phyloP scores from a whole-genome alignment of 495 filamentous ascomycete genomes.

The Neurospora tetrasperma region DNA sequence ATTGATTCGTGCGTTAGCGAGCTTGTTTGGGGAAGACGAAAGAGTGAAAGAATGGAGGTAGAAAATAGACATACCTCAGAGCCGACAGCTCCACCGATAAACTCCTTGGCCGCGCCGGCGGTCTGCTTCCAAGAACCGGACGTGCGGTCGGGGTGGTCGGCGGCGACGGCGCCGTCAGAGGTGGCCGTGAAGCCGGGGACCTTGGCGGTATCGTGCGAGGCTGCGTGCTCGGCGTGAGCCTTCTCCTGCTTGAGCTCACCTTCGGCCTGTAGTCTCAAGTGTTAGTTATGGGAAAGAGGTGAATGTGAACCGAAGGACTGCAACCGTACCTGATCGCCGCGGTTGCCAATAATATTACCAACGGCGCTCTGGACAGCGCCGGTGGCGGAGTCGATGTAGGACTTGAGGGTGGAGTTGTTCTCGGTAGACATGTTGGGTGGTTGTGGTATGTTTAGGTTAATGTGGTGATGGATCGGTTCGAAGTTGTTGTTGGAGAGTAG shows the following conservation, averaged over 20 bases:
- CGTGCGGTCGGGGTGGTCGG: conserved; percentile 62
- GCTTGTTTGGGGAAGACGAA: neutral
- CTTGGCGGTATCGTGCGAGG: conserved; percentile 63
- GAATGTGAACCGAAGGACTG: neutral
- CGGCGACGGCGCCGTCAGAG: conserved; percentile 57
- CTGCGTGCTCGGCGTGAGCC: conserved; percentile 52
- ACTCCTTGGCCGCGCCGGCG: conserved; percentile 74
- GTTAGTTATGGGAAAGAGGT: neutral
- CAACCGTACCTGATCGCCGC: conserved; percentile 40
- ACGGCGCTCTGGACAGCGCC: conserved; percentile 62
- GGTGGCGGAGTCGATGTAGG: conserved; percentile 68
- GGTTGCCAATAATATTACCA: conserved; percentile 65
- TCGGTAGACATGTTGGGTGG: conserved; percentile 50
- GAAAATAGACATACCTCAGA: conserved; percentile 41
- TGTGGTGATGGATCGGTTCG: neutral
- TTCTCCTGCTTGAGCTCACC: conserved; percentile 51
- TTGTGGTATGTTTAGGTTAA: conserved; percentile 7
- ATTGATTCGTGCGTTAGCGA: neutral
- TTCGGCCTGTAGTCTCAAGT: conserved; percentile 17
- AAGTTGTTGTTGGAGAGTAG: neutral
- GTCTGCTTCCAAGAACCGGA: conserved; percentile 79
- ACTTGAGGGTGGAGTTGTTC: conserved; percentile 69
- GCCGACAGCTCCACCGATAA: conserved; percentile 64
- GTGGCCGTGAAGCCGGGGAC: conserved; percentile 58
- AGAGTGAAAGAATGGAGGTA: no score